Conservation (phyloP, 768 basidiomycete species). For the Rhizopogon vesiculosus region DNA sequence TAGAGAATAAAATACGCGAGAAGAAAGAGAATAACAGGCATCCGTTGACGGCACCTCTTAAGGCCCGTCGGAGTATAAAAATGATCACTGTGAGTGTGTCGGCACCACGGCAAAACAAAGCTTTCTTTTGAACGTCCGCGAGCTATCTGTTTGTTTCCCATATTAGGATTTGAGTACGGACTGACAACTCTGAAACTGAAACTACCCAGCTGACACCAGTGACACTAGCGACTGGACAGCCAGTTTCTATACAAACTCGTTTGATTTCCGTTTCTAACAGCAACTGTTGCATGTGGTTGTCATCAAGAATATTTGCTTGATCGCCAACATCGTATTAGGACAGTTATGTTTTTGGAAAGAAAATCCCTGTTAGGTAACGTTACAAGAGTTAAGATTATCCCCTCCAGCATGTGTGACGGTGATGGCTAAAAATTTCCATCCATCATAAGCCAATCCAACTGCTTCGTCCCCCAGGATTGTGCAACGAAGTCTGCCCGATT, state of each 20-base stretch:
- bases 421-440: no score
- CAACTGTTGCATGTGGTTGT: no score
- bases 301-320: background rate
- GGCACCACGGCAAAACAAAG: background rate
- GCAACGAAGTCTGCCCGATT: conserved; percentile 90
- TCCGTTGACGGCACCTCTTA: background rate
- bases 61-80: conserved; percentile 23
- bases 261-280: no score
- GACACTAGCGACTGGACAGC: no score
- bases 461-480: conserved; percentile 86
- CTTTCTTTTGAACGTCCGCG: background rate
- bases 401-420: background rate
- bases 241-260: background rate
- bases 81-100: no score
- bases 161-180: no score
- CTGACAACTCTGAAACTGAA: background rate
- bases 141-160: background rate
- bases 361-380: background rate
- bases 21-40: background rate
- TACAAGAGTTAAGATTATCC: background rate
- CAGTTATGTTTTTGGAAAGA: background rate
- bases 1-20: conserved; percentile 1
- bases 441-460: conserved; percentile 86
- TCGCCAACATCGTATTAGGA: background rate
- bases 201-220: background rate